Conservation (phyloP, 139 green algal species). For the Picochlorum sp. region DNA sequence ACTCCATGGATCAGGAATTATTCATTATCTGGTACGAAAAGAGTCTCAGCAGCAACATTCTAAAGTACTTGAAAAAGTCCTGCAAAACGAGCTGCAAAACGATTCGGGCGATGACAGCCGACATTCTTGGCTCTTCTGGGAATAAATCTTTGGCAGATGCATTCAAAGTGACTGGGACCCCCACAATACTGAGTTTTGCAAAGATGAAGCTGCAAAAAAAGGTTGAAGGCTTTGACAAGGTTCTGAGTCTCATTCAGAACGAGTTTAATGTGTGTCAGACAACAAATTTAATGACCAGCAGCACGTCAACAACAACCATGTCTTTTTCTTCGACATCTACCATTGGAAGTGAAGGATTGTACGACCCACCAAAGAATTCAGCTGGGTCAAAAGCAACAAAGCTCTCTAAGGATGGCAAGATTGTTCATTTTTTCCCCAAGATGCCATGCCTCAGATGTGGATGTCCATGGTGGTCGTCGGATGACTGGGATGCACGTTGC, state of each 20-base stretch:
- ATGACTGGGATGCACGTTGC: constrained; percentile 71
- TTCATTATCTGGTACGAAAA: too few relatives aligned
- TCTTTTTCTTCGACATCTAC: too few relatives aligned
- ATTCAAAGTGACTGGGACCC: constrained; percentile 25
- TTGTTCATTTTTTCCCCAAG: constrained; percentile 28
- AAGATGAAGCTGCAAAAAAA: constrained; percentile 36
- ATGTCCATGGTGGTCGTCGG: constrained; percentile 71
- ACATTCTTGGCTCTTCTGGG: background rate
- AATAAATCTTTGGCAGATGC: constrained; percentile 34
- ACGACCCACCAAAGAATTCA: constrained; percentile 31
- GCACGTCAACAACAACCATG: too few relatives aligned
- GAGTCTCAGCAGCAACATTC: too few relatives aligned
- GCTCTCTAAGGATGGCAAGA: background rate
- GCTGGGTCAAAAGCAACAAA: constrained; percentile 23
- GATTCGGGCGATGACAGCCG: background rate
- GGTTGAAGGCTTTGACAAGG: background rate
- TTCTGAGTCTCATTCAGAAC: background rate
- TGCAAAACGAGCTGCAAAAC: constrained; percentile 2
- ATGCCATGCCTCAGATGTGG: constrained; percentile 49
- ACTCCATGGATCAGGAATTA: too few relatives aligned
- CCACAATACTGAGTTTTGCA: constrained; percentile 26
- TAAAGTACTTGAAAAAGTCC: background rate
- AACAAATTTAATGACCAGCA: too few relatives aligned
- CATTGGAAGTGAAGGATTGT: too few relatives aligned
- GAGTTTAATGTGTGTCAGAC: too few relatives aligned